Conservation (phyloP, 352 stramenopile species). For the Globisporangium cylindrosporum region DNA sequence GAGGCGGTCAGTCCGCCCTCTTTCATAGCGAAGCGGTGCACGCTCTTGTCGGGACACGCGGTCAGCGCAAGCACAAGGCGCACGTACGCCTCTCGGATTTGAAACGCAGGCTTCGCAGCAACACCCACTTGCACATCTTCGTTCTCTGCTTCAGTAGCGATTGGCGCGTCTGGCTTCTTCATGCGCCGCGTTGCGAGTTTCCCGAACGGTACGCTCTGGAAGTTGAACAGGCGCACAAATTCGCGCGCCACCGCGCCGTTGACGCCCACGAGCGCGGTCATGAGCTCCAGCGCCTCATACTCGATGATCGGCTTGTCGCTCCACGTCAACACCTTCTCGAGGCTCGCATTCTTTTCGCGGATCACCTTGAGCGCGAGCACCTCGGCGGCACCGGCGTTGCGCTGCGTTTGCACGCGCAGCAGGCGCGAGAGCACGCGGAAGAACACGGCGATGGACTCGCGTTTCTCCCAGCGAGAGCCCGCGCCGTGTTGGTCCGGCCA, state of each 20-base stretch:
- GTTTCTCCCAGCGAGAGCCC: constrained; percentile 54
- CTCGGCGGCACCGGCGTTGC: constrained; percentile 41
- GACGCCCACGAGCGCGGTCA: constrained; percentile 39
- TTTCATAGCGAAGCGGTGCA: constrained; percentile 77
- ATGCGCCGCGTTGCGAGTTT: constrained; percentile 58
- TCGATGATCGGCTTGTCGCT: constrained; percentile 84
- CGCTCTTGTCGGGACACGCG: constrained; percentile 65
- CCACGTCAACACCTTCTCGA: constrained; percentile 80
- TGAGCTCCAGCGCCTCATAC: constrained; percentile 63
- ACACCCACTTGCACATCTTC: not conserved
- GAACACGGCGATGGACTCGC: constrained; percentile 67
- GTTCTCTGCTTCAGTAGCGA: constrained; percentile 7
- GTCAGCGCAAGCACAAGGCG: constrained; percentile 59
- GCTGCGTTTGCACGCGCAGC: constrained; percentile 29
- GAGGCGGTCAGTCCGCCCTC: constrained; percentile 59
- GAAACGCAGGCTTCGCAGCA: constrained; percentile 35
- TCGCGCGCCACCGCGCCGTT: constrained; percentile 50
- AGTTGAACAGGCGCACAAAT: constrained; percentile 78
- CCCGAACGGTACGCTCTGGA: constrained; percentile 58
- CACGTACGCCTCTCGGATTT: constrained; percentile 68
- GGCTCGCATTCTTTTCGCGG: constrained; percentile 55
- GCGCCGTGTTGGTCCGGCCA: constrained; percentile 59
- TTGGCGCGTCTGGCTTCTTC: constrained; percentile 42
- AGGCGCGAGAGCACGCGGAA: constrained; percentile 56
- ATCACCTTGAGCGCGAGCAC: constrained; percentile 60